phyloP scores from a whole-genome alignment of 768 basidiomycete genomes.

The Podaxis sp. region DNA sequence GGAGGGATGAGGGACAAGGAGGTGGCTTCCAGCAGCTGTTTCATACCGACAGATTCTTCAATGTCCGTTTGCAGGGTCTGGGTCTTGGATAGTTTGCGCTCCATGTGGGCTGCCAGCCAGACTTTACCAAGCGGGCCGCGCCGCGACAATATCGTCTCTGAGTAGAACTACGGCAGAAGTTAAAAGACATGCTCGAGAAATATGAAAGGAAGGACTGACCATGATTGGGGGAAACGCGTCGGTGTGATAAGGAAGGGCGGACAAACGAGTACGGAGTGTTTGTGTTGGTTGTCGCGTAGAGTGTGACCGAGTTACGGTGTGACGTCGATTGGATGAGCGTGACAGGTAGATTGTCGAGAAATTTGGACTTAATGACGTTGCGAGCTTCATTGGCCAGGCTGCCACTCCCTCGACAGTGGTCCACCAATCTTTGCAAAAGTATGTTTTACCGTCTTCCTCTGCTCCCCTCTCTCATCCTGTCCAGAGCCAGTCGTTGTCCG shows the following conservation, averaged over 20 bases:
- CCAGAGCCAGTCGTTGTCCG: neutral
- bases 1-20: neutral
- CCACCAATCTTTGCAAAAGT: neutral
- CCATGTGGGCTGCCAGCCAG: constrained; percentile 99
- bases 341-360: neutral
- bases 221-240: constrained; percentile 10
- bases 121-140: constrained; percentile 94
- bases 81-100: constrained; percentile 94
- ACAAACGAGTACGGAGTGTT: neutral
- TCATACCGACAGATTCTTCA: constrained; percentile 85
- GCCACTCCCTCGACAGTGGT: neutral
- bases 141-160: constrained; percentile 90
- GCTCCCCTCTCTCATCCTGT: neutral
- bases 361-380: constrained; percentile 9
- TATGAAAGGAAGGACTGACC: constrained; percentile 7
- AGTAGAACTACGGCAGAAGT: constrained; percentile 68
- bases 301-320: neutral
- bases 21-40: neutral
- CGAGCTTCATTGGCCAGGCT: neutral
- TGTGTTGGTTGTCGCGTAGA: neutral
- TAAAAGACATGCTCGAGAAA: neutral
- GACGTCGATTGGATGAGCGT: neutral
- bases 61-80: constrained; percentile 96
- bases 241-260: neutral
- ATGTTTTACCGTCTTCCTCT: neutral